phyloP scores from a whole-genome alignment of 768 basidiomycete genomes.

The Kwoniella sp. region DNA sequence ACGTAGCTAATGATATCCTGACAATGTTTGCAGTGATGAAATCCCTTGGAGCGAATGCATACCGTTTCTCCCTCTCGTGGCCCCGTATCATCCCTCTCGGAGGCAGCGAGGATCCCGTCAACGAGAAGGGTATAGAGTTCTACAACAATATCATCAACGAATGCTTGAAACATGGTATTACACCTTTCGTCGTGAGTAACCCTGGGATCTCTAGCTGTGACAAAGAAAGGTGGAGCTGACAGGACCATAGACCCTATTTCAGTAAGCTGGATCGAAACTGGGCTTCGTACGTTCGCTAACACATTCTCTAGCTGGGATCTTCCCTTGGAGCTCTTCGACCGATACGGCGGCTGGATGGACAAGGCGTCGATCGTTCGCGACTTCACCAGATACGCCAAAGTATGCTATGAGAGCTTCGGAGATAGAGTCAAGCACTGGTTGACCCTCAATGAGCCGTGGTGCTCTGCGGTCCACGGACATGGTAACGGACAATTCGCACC shows the following conservation, averaged over 20 bases:
- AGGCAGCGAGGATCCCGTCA: constrained; percentile 72
- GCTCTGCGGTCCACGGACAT: constrained; percentile 65
- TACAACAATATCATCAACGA: constrained; percentile 73
- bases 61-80: constrained; percentile 78
- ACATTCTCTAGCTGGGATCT: constrained; percentile 64
- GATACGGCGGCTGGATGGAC: constrained; percentile 75
- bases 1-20: background rate
- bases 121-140: constrained; percentile 68
- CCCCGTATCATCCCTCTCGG: constrained; percentile 69
- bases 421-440: constrained; percentile 77
- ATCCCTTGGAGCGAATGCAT: constrained; percentile 68
- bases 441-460: constrained; percentile 70
- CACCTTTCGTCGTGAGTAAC: constrained; percentile 52
- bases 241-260: constrained; percentile 24
- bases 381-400: constrained; percentile 64
- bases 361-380: constrained; percentile 69
- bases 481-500: constrained; percentile 67
- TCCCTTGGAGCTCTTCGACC: constrained; percentile 71
- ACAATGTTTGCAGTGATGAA: constrained; percentile 59
- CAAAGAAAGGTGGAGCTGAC: constrained; percentile 1
- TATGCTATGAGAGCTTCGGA: constrained; percentile 74
- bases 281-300: constrained; percentile 2
- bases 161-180: constrained; percentile 66
- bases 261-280: constrained; percentile 21
- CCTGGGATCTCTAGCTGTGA: background rate